Base-by-base conservation (phyloP, 805 yeast genomes). In the Pichia paraexigua region DNA sequence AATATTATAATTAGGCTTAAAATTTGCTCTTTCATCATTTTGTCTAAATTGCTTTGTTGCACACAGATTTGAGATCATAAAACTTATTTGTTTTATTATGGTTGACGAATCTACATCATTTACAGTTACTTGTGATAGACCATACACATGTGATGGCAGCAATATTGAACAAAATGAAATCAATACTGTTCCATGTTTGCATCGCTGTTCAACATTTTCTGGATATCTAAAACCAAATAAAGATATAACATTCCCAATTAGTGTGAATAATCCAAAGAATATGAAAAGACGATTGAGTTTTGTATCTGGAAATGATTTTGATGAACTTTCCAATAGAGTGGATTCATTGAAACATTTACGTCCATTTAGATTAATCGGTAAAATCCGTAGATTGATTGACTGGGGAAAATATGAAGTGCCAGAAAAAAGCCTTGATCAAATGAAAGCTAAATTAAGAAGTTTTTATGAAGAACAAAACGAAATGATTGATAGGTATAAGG, bases 391-490 rank as follows among this genome's bases (percentile, higher is more conserved):
- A n/a, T 57, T 76, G 30, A 55, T 53, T 22, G 68, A 75, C 49
- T 79, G 85, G 84, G 51, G 47, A 24, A 43, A 49, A 13, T 53
- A 56, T 48, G 50, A 53, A 42, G 53, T 59, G 18, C 35, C 59
- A 5, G 71, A 65, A 0, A 58, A 56, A 0, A 59, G 58, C 37
- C 48, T 71, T 30, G 48, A 58, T 17, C 56, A 50, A 10, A 54
- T 65, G 18, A 63, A 63, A 45, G 66, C 56, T 41, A 50, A 57
- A 12, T 48, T 78, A 6, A 66, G 71, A 27, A 51, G 63, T 20
- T 85, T 68, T 63, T 86, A 87, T 65, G 64, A 65, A 42, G 62
- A 67, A 2, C 92, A 85, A 65, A 86, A 86, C 62, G 78, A 72
- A 42, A 62, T 81, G 48, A 78, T 85, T 48, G 77, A 74, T 24